Evolutionary conservation across 768 basidiomycete species (phyloP), one percentile per base, ranked within the genome.

Genomic region (Lactifluus volemus): DNA sequence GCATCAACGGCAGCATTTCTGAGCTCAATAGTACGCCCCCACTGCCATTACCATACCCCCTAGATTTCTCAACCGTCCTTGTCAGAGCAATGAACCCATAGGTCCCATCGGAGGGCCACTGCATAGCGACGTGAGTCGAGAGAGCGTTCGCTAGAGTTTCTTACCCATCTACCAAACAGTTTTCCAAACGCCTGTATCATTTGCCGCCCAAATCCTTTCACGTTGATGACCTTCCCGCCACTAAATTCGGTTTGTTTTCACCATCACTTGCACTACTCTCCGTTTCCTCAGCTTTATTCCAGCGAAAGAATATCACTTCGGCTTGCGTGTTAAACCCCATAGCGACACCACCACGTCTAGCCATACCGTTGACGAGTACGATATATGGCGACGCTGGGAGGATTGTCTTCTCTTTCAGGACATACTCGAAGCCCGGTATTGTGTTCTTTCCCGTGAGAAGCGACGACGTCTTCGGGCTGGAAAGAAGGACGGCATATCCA

Each of bases 331-430:
- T 49, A 53, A 32, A 21, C 70, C 71, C 39, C 34, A 61, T 25
- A n/a, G 39, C 25, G 32, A 32, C 12, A 69, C 73, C 4, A 41
- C 57, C 29, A 67, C 55, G 21, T 71, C 72, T 4, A 61, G 63
- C 30, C 12, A 57, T 9, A 73, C 72, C 1, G 60, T 73, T 49
- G 67, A 71, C 9, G 83, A 83, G 59, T 92, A 92, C 67, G 85
- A 86, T 14, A 76, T 92, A 41, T 89, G 87, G 82, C 78, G 90
- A 30, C 76, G 79, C 49, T 92, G 90, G 90, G 90, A 90, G 59
- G 90, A 92, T 67, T 90, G 88, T 60, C 74, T 92, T 10, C 81
- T 77, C 75, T 84, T 91, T 67, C 90, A 92, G 69, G 83, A 86
- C 47, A 72, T 73, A 2, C 74, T 92, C 10, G 89, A 90, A 71